Percentiles rank a stretch among this genome's conserved stretches.
phyloP scores from a whole-genome alignment of 257 asterid genomes.

The Ilex aquifolium region DNA sequence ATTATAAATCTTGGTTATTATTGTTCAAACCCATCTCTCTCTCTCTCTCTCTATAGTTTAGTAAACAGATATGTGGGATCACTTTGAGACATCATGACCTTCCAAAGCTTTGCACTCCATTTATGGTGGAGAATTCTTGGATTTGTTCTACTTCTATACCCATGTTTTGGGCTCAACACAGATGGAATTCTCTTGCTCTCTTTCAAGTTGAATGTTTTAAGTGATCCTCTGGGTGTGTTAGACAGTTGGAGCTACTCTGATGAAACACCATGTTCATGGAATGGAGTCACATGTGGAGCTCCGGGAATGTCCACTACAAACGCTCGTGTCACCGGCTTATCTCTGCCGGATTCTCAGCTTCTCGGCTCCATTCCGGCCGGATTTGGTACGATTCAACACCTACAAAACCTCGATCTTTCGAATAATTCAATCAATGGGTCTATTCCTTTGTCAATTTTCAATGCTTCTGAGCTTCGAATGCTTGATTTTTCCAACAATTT shows the following conservation, averaged over 20 bases:
- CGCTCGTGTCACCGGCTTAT: conserved; percentile 57
- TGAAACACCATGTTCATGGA: conserved; percentile 79
- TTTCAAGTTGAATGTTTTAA: conserved; percentile 46
- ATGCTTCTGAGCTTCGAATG: conserved; percentile 43
- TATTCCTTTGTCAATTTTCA: conserved; percentile 56
- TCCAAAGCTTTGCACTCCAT: conserved; percentile 28
- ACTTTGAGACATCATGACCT: conserved; percentile 42
- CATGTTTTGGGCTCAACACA: conserved; percentile 42
- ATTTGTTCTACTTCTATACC: conserved; percentile 26
- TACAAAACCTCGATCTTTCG: conserved; percentile 55
- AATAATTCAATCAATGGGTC: conserved; percentile 82
- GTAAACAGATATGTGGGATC: conserved; percentile 40
- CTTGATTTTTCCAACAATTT: conserved; percentile 72
- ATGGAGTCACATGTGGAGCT: conserved; percentile 66
- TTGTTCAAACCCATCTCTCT: conserved; percentile 1
- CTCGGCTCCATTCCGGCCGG: conserved; percentile 57
- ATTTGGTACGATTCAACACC: conserved; percentile 60
- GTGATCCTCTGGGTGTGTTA: conserved; percentile 58
- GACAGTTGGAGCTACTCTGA: conserved; percentile 46
- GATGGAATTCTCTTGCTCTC: conserved; percentile 75
- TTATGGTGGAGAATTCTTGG: conserved; percentile 38
- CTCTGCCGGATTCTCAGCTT: conserved; percentile 57
- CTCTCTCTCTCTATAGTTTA: not conserved
- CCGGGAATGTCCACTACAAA: conserved; percentile 45
- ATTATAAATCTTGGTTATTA: conserved; percentile 50